A percentile compares a stretch with the other conserved stretches of the same genome.
These are phyloP conservation scores for Botrytis squamosa DNA, from an alignment of 2,329 filamentous ascomycete genomes.

Conservation along the genomic window DNA sequence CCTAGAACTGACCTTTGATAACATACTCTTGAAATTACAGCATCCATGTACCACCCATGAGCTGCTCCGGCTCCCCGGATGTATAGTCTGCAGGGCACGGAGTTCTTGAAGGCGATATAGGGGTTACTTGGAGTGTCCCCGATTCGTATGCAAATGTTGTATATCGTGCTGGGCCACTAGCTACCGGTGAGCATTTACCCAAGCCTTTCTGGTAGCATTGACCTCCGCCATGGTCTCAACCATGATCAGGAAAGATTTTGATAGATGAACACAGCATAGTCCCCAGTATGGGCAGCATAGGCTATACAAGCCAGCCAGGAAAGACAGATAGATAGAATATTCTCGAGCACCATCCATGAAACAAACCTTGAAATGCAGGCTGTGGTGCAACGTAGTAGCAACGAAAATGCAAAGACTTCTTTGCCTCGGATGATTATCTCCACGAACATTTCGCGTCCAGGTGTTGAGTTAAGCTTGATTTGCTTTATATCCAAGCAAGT, in stretches of 20 bases:
- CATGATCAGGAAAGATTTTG: background rate
- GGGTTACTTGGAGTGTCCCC: background rate
- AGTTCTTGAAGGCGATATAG: background rate
- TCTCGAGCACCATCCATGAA: conserved; percentile 12
- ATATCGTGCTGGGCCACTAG: background rate
- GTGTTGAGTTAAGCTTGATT: conserved; percentile 6
- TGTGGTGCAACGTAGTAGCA: conserved; percentile 13
- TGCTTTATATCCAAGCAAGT: background rate
- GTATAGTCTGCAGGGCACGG: background rate
- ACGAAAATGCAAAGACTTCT: conserved; percentile 18
- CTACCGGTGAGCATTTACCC: background rate
- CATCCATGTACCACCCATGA: background rate
- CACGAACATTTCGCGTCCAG: conserved; percentile 6
- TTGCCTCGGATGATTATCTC: background rate
- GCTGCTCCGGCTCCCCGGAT: background rate
- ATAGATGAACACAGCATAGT: conserved; percentile 10
- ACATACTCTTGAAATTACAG: background rate
- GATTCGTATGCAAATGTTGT: conserved; percentile 11
- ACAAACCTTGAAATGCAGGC: background rate
- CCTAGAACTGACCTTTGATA: background rate
- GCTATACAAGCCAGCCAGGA: background rate
- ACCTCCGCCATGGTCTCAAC: background rate
- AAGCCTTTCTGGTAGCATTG: background rate
- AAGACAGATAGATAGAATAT: conserved; percentile 9
- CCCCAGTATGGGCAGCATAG: background rate